phyloP scores from a whole-genome alignment of 2,329 filamentous ascomycete species.

The Ilyonectria robusta region DNA sequence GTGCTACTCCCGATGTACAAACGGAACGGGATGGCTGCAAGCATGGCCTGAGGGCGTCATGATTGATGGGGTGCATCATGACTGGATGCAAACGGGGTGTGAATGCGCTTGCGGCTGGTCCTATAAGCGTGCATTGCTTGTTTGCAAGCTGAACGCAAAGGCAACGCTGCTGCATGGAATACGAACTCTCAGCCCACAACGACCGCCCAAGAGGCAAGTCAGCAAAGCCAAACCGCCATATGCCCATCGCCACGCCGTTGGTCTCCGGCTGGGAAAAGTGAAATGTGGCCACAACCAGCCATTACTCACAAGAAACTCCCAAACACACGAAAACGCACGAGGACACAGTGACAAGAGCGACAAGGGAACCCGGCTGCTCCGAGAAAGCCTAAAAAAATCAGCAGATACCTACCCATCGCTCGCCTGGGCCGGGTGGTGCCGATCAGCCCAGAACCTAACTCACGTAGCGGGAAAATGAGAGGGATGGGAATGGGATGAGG shows the following conservation, averaged over 20 bases:
- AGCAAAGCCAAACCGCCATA: neutral
- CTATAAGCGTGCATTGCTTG: neutral
- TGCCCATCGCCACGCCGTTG: no score
- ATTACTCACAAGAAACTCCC: neutral
- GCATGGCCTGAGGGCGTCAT: neutral
- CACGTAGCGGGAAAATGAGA: neutral
- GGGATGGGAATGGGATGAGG: neutral
- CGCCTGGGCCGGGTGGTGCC: slow-evolving; percentile 11
- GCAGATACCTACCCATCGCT: slow-evolving; percentile 16
- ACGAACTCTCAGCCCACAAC: neutral
- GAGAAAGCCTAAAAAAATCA: slow-evolving; percentile 15
- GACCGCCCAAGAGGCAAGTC: neutral
- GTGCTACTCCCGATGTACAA: neutral
- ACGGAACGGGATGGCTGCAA: neutral
- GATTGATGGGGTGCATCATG: neutral
- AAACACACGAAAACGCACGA: neutral
- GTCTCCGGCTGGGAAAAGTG: neutral
- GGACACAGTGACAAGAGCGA: neutral
- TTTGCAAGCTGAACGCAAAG: neutral
- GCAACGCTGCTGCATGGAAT: neutral
- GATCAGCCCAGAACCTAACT: slow-evolving; percentile 28
- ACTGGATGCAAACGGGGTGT: neutral
- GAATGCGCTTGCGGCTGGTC: neutral
- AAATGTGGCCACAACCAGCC: neutral
- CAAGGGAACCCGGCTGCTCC: slow-evolving; percentile 4